Conservation (phyloP, 768 basidiomycete species). For the Leccinum variicolor region DNA sequence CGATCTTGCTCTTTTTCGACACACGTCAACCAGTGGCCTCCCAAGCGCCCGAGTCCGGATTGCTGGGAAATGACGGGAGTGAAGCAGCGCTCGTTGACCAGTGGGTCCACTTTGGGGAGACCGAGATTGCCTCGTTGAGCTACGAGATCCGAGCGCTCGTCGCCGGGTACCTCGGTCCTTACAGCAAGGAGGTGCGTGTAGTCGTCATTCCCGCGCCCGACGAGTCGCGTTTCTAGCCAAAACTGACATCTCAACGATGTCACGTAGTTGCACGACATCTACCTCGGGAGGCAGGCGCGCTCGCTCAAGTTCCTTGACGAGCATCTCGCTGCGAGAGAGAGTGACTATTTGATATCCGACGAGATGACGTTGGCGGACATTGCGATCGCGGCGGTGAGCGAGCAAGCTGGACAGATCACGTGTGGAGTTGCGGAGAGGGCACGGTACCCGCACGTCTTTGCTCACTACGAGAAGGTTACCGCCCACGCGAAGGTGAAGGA, state of each 20-base stretch:
- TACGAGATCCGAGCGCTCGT: slow-evolving; percentile 18
- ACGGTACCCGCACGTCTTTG: slow-evolving; percentile 23
- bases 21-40: slow-evolving; percentile 17
- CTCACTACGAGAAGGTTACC: slow-evolving; percentile 22
- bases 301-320: slow-evolving; percentile 24
- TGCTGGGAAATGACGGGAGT: slow-evolving; percentile 20
- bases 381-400: slow-evolving; percentile 17
- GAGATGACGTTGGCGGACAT: slow-evolving; percentile 28
- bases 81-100: slow-evolving; percentile 30
- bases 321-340: slow-evolving; percentile 15
- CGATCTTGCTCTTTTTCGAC: background rate
- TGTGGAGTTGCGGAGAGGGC: slow-evolving; percentile 27
- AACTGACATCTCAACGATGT: background rate
- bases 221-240: background rate
- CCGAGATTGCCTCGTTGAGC: slow-evolving; percentile 23
- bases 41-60: slow-evolving; percentile 23
- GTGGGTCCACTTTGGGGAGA: slow-evolving; percentile 30
- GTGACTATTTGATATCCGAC: slow-evolving; percentile 24
- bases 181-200: slow-evolving; percentile 20
- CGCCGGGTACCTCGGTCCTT: slow-evolving; percentile 17
- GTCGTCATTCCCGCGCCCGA: background rate
- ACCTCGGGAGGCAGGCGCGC: slow-evolving; percentile 19
- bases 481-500: slow-evolving; percentile 17
- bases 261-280: slow-evolving; percentile 16
- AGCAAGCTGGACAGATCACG: slow-evolving; percentile 22